Conservation (phyloP, 2,329 filamentous ascomycete genomes). For the Claviceps humidiphila region DNA sequence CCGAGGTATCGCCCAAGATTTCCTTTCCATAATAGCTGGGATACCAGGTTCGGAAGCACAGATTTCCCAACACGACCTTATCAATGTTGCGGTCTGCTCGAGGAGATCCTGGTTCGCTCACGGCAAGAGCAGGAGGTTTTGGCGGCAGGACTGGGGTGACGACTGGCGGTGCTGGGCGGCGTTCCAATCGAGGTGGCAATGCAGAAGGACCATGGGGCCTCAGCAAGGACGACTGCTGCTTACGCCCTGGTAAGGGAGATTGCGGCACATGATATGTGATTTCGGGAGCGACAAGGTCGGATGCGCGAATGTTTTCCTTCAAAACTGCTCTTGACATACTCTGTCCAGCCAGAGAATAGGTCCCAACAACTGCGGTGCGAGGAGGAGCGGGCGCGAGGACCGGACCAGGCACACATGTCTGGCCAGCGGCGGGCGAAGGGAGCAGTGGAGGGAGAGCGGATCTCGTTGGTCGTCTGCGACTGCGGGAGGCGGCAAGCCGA, state of each 20-base stretch:
- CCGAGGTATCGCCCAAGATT: slow-evolving; percentile 38
- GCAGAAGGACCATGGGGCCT: slow-evolving; percentile 21
- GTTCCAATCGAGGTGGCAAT: slow-evolving; percentile 18
- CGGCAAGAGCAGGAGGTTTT: slow-evolving; percentile 18
- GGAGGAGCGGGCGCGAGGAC: slow-evolving; percentile 1
- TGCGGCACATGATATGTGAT: slow-evolving; percentile 28
- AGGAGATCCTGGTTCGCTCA: slow-evolving; percentile 21
- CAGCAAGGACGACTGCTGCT: slow-evolving; percentile 17
- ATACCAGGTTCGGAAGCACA: slow-evolving; percentile 83
- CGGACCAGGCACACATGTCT: slow-evolving; percentile 2
- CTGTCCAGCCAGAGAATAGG: neutral
- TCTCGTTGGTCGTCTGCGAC: slow-evolving; percentile 8
- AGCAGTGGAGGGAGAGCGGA: neutral
- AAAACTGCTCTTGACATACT: slow-evolving; percentile 4
- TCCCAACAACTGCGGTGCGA: neutral
- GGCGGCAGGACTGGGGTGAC: slow-evolving; percentile 23
- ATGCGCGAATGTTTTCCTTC: slow-evolving; percentile 17
- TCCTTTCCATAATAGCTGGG: slow-evolving; percentile 80
- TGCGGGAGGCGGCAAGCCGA: slow-evolving; percentile 12
- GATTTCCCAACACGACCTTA: slow-evolving; percentile 72
- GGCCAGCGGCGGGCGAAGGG: neutral
- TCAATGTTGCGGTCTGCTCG: slow-evolving; percentile 63
- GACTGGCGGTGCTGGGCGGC: slow-evolving; percentile 13
- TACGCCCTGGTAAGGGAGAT: slow-evolving; percentile 13
- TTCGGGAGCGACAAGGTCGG: slow-evolving; percentile 26